Evolutionary conservation across 768 basidiomycete species (phyloP).

Genomic region (Suillus sp.): DNA sequence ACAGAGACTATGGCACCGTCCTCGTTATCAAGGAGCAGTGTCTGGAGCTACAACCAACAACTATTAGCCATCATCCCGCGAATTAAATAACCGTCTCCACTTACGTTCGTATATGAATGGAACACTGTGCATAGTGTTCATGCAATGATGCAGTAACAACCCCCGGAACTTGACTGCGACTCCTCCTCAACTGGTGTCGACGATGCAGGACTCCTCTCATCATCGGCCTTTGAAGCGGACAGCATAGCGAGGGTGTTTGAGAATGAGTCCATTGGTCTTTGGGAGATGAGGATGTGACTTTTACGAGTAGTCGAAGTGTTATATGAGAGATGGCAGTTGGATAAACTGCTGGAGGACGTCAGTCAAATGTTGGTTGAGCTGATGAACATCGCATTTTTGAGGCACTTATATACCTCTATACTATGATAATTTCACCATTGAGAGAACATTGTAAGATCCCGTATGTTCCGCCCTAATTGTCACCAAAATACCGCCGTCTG

Average conservation of each 20-base stretch:
- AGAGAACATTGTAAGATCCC: background rate
- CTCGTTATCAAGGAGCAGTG: background rate
- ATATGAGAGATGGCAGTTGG: background rate
- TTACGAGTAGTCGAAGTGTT: background rate
- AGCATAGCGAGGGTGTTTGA: too few relatives aligned
- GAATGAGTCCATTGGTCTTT: background rate
- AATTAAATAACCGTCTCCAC: background rate
- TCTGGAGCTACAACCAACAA: background rate
- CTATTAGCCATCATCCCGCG: background rate
- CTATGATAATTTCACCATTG: background rate
- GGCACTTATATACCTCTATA: background rate
- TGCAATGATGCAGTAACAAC: slow-evolving; percentile 3
- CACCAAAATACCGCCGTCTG: background rate
- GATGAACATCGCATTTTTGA: background rate
- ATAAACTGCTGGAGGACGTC: background rate
- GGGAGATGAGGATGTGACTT: background rate
- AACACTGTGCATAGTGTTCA: background rate
- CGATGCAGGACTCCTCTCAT: background rate
- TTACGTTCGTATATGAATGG: background rate
- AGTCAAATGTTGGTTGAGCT: background rate
- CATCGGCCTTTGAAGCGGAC: background rate
- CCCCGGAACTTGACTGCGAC: background rate
- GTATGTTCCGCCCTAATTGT: background rate
- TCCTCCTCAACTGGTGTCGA: slow-evolving; percentile 4
- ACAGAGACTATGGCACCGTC: background rate